Conservation (phyloP, 2,329 filamentous ascomycete species). For the Didymella exigua region DNA sequence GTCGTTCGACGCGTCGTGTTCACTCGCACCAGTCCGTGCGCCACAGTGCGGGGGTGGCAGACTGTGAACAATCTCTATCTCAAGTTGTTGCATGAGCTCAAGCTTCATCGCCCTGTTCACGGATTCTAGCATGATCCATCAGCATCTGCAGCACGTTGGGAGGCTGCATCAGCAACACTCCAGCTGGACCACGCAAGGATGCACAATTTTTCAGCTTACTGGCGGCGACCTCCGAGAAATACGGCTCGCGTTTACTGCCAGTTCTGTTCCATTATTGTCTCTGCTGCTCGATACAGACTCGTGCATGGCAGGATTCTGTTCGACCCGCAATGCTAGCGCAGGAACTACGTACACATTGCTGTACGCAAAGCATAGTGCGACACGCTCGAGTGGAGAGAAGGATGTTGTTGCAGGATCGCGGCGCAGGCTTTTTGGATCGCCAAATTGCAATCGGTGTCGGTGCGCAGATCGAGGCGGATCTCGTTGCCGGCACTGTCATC, state of each 20-base stretch:
- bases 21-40: neutral
- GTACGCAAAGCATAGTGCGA: neutral
- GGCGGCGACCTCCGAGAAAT: neutral
- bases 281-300: neutral
- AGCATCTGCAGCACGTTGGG: neutral
- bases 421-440: conserved; percentile 3
- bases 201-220: neutral
- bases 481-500: neutral
- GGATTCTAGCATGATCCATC: neutral
- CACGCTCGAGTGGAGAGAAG: neutral
- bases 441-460: neutral
- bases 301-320: neutral
- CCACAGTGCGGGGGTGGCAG: neutral
- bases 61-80: too few relatives aligned
- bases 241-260: neutral
- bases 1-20: neutral
- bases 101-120: neutral
- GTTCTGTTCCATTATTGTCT: neutral
- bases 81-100: neutral
- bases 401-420: neutral
- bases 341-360: neutral
- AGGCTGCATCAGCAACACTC: neutral
- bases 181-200: neutral
- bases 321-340: neutral
- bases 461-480: conserved; percentile 13